phyloP scores from a whole-genome alignment of 2,329 filamentous ascomycete genomes.

The Blastomyces percursus region DNA sequence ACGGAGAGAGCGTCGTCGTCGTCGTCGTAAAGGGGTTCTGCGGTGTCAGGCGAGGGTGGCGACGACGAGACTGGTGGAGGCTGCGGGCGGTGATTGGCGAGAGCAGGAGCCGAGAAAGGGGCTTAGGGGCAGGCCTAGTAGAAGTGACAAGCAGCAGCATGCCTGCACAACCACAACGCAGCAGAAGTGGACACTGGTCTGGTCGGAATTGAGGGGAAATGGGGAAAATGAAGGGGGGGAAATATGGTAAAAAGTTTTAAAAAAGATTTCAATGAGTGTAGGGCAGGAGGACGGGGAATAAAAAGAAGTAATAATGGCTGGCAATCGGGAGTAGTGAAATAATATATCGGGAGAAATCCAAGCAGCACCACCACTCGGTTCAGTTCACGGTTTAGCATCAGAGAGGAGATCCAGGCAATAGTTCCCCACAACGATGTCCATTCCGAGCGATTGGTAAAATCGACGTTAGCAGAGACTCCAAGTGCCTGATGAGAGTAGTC shows the following conservation, averaged over 20 bases:
- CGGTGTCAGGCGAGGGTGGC: constrained; percentile 4
- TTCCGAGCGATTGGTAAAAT: not conserved
- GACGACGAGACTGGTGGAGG: not conserved
- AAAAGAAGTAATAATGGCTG: not conserved
- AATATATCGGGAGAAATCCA: not conserved
- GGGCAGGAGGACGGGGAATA: not conserved
- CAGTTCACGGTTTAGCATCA: not conserved
- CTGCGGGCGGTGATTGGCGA: constrained; percentile 18
- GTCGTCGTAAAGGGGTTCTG: not conserved
- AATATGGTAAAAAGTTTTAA: not conserved
- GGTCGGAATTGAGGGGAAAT: not conserved
- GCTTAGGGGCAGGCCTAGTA: constrained; percentile 13
- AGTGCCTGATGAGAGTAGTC: not conserved
- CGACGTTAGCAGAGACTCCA: not conserved
- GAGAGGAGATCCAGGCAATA: not conserved
- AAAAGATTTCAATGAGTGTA: not conserved
- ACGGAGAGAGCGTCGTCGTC: not conserved
- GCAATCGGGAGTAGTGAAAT: not conserved
- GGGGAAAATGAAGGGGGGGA: not conserved
- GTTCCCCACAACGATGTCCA: not conserved
- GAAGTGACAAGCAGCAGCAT: not conserved
- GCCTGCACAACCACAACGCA: not conserved
- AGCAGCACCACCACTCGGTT: no score
- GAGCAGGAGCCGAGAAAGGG: constrained; percentile 16
- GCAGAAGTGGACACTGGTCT: constrained; percentile 1